Evolutionary conservation across 140 eudicot species (phyloP).

Genomic region (Bidens hawaiensis): DNA sequence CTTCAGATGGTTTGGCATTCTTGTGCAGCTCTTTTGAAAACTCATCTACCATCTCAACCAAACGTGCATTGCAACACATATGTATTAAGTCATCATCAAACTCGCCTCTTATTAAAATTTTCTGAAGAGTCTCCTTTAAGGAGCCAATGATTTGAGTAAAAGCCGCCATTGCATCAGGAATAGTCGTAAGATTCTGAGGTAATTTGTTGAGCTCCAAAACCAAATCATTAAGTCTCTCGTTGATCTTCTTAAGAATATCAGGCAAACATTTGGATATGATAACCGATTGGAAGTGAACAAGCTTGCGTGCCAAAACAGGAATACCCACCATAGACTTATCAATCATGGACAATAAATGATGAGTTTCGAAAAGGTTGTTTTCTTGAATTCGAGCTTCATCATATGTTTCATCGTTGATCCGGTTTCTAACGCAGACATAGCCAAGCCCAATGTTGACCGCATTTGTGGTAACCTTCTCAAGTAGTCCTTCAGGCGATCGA

Average conservation of each 20-base stretch:
- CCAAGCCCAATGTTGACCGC: no score
- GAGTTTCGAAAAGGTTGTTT: conserved; percentile 19
- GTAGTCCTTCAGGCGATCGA: conserved; percentile 20
- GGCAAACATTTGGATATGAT: conserved; percentile 43
- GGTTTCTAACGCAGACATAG: no score
- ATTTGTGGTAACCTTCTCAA: no score
- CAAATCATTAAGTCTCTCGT: conserved; percentile 29
- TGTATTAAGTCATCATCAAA: conserved; percentile 22
- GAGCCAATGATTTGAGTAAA: conserved; percentile 38
- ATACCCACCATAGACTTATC: conserved; percentile 34
- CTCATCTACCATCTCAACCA: conserved; percentile 38
- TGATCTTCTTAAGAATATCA: conserved; percentile 33
- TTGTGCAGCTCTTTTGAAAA: conserved; percentile 27
- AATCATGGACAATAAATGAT: conserved; percentile 26
- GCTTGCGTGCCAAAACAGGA: conserved; percentile 22
- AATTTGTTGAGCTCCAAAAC: conserved; percentile 30
- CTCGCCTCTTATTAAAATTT: conserved; percentile 34
- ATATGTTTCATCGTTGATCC: no score
- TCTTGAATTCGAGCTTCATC: conserved; percentile 35
- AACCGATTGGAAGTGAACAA: conserved; percentile 26
- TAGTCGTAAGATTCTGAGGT: conserved; percentile 24
- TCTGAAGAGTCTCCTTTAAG: conserved; percentile 34
- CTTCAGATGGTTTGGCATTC: conserved; percentile 4
- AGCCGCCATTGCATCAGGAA: conserved; percentile 34
- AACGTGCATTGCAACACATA: conserved; percentile 48